A percentile compares a stretch with the other conserved stretches of the same genome.
These are phyloP conservation scores for Pestalotiopsis sp. DNA, from an alignment of 2,329 filamentous ascomycete species.

Conservation along the genomic window DNA sequence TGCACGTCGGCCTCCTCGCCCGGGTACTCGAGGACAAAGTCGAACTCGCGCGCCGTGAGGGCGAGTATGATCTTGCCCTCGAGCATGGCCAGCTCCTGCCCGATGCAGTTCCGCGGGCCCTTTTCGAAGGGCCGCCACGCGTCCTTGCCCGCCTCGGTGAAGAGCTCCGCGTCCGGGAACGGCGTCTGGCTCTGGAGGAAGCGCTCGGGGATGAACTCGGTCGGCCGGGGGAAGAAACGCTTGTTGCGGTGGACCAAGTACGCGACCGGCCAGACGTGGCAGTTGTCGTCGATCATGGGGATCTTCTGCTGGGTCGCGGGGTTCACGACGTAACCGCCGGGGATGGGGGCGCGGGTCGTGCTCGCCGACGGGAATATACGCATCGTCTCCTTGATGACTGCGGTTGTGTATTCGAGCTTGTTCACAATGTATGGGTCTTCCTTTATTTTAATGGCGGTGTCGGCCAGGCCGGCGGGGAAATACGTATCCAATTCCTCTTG, in stretches of 20 bases:
- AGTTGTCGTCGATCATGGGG: not conserved
- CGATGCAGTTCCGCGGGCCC: conserved; percentile 7
- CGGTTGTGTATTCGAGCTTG: conserved; percentile 4
- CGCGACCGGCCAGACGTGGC: not conserved
- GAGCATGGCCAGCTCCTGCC: conserved; percentile 8
- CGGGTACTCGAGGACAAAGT: conserved; percentile 4
- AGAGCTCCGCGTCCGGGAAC: not conserved
- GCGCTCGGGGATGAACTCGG: conserved; percentile 3
- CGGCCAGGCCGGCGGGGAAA: not conserved
- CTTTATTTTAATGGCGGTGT: not conserved
- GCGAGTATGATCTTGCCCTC: conserved; percentile 5
- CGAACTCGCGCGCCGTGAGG: conserved; percentile 5
- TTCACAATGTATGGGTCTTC: not conserved
- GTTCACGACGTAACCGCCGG: not conserved
- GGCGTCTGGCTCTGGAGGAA: conserved; percentile 1
- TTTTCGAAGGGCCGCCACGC: conserved; percentile 7
- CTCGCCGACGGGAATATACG: not conserved
- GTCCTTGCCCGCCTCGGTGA: conserved; percentile 2
- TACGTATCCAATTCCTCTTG: not conserved
- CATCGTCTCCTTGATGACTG: conserved; percentile 11
- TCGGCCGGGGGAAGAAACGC: not conserved
- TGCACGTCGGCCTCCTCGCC: conserved; percentile 4
- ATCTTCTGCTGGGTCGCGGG: not conserved
- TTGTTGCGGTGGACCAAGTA: conserved; percentile 5
- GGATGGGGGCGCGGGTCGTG: not conserved